Evolutionary conservation across 306 rosid genomes (phyloP).

Genomic region (Medicago arabica): DNA sequence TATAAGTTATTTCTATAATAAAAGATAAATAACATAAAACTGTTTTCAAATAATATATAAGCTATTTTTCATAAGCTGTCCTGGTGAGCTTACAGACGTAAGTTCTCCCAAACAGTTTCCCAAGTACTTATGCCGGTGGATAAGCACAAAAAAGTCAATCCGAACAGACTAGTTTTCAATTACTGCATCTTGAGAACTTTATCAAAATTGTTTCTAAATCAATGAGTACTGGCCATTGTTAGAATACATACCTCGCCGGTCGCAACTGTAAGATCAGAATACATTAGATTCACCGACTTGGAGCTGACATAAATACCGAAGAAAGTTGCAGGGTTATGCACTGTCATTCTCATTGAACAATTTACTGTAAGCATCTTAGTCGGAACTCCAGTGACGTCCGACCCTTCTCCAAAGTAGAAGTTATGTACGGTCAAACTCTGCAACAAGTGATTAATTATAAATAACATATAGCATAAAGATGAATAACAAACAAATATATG

Average conservation of each 20-base stretch:
- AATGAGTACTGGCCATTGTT: background rate
- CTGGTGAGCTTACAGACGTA: background rate
- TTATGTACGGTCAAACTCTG: constrained; percentile 81
- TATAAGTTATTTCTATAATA: background rate
- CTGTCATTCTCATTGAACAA: constrained; percentile 69
- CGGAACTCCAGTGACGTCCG: constrained; percentile 87
- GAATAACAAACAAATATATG: constrained; percentile 11
- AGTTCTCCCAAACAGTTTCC: background rate
- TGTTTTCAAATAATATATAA: no score
- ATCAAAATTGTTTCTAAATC: background rate
- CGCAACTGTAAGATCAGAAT: constrained; percentile 73
- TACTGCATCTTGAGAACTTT: background rate
- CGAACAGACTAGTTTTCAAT: background rate
- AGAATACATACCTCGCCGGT: constrained; percentile 72
- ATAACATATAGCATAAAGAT: background rate
- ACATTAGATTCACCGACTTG: constrained; percentile 70
- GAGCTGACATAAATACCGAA: constrained; percentile 80
- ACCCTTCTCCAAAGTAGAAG: constrained; percentile 78
- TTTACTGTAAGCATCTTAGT: constrained; percentile 81
- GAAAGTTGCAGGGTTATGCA: constrained; percentile 83
- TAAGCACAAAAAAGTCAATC: background rate
- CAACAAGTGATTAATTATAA: constrained; percentile 33
- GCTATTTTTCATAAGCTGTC: background rate
- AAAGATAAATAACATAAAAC: no score
- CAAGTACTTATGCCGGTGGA: background rate